A percentile compares a stretch with the other conserved stretches of the same genome.
Evolutionary conservation across 2,329 filamentous ascomycete genomes (phyloP).

Genomic region (Epicoccum nigrum): DNA sequence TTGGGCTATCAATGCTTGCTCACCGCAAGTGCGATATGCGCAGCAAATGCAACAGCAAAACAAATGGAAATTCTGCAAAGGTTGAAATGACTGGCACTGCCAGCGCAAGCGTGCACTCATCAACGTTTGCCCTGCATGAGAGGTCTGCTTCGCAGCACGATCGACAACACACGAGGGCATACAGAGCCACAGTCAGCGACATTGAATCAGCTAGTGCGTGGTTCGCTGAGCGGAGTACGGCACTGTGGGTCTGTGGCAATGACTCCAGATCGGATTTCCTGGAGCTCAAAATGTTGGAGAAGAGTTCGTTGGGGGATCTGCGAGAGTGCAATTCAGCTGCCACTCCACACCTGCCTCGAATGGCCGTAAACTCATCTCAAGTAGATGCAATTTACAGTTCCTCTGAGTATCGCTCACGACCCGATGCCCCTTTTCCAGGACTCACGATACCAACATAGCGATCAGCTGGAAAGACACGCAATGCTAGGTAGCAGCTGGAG

Average conservation of each 20-base stretch:
- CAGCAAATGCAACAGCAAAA: not conserved
- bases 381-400: too few relatives aligned
- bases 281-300: conserved; percentile 14
- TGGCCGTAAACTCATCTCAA: too few relatives aligned
- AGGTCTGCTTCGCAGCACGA: not conserved
- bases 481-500: conserved; percentile 1
- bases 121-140: conserved; percentile 1
- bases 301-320: conserved; percentile 14
- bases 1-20: conserved; percentile 24
- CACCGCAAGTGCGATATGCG: conserved; percentile 14
- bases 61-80: not conserved
- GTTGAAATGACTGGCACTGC: not conserved
- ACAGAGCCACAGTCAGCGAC: conserved; percentile 11
- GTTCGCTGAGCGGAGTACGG: conserved; percentile 7
- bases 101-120: not conserved
- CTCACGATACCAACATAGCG: not conserved
- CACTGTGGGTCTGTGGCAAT: conserved; percentile 17
- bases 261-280: conserved; percentile 9
- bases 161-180: not conserved
- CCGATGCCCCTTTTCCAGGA: not conserved
- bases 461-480: conserved; percentile 14
- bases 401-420: not conserved
- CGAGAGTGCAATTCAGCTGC: conserved; percentile 3
- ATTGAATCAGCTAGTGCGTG: conserved; percentile 10
- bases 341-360: not conserved